Evolutionary conservation across 495 filamentous ascomycete genomes (phyloP), one percentile per base, ranked within the genome.

Genomic region (Amorphotheca resinae): DNA sequence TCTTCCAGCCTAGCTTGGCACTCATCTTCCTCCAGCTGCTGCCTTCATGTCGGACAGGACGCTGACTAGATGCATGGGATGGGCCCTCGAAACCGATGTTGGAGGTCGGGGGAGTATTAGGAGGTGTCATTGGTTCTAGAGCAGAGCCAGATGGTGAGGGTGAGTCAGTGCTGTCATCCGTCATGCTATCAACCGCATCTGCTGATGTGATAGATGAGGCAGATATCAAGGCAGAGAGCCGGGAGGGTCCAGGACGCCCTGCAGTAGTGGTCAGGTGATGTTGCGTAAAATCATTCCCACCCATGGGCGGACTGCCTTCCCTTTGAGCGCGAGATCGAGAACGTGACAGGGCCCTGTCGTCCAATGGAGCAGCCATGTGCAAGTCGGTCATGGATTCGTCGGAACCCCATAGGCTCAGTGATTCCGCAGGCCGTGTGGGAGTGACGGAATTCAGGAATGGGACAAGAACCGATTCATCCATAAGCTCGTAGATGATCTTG

Each of bases 391-490:
- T 53, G 9, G 44, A 65, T 55, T 45, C 65, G 59, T 38, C 39
- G 15, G 32, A 67, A 58, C 21, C 58, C 62, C 52, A 62, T 23
- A 38, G 59, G 49, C 32, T 64, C 50, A 22, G 39, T 20, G 50
- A 41, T 40, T 56, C 48, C 22, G 54, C 33, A 14, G 58, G 41
- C 22, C 64, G 51, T 38, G 64, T 49, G 22, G 64, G 57, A 28
- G 65, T 51, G 41, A 71, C 63, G 4, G 69, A 73, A 52, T 84
- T 86, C 15, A 91, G 65, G 58, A 91, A 93, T 0, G 85, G 82
- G 0, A 84, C 79, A 22, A 91, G 67, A 2, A 96, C 86, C 2
- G 86, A 94, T 53, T 95, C 91, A 54, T 95, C 88, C 86, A 99
- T 96, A 46, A 99, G 64, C 45, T 96, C 89, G 58, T 87, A 86